Conservation (phyloP, 176 grass and related monocot species). For the Bolboschoenus planiculmis region DNA sequence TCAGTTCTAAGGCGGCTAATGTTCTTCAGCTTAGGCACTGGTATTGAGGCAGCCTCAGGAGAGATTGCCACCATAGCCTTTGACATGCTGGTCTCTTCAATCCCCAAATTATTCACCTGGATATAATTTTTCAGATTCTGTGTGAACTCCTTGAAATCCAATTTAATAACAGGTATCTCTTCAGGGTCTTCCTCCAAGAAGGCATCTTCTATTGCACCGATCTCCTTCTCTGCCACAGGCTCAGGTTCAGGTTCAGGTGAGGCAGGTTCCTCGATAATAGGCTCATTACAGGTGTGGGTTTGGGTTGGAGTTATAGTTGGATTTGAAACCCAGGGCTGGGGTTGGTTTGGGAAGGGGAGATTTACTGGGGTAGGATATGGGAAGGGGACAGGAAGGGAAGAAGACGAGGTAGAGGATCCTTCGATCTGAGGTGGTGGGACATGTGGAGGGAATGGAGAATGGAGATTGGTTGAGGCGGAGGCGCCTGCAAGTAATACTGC, state of each 20-base stretch:
- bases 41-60: constrained; percentile 66
- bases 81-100: constrained; percentile 63
- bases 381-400: neutral
- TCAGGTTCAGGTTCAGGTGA: constrained; percentile 63
- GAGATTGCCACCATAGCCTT: constrained; percentile 57
- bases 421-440: neutral
- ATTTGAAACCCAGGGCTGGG: neutral
- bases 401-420: neutral
- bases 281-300: constrained; percentile 27
- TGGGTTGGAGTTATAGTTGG: constrained; percentile 33
- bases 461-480: constrained; percentile 8
- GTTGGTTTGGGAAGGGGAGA: constrained; percentile 1
- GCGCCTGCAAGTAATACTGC: constrained; percentile 13
- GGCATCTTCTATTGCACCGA: constrained; percentile 62
- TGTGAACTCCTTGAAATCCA: constrained; percentile 68
- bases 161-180: constrained; percentile 74
- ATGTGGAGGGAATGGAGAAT: neutral
- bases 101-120: constrained; percentile 58
- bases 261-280: constrained; percentile 82
- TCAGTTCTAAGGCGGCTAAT: constrained; percentile 75
- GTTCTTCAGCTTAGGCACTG: constrained; percentile 83
- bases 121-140: constrained; percentile 76
- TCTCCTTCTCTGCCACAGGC: constrained; percentile 39
- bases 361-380: neutral
- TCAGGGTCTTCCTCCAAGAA: constrained; percentile 68